Percentiles rank a stretch among this genome's conserved stretches.
Evolutionary conservation across 257 asterid genomes (phyloP).

Genomic region (Solanum appendiculatum): DNA sequence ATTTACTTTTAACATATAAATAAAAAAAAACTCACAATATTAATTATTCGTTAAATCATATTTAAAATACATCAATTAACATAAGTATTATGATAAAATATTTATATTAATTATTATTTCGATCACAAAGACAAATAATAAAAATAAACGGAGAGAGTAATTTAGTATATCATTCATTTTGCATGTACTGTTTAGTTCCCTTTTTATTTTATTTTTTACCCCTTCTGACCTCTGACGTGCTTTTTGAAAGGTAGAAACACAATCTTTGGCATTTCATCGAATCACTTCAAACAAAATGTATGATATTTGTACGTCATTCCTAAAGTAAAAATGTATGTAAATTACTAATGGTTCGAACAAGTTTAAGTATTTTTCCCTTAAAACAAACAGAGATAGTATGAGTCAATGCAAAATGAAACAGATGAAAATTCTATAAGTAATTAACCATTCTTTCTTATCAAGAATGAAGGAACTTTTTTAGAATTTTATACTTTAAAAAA

Average conservation of each 20-base stretch:
- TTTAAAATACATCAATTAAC: too few relatives aligned
- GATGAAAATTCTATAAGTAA: fast-evolving
- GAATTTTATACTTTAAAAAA: neutral
- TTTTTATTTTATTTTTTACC: neutral
- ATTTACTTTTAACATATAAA: too few relatives aligned
- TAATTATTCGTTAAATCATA: too few relatives aligned
- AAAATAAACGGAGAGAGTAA: too few relatives aligned
- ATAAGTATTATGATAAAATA: too few relatives aligned
- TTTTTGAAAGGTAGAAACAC: neutral
- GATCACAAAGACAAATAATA: too few relatives aligned
- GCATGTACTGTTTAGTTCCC: neutral
- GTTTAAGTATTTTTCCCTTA: neutral
- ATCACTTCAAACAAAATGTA: neutral
- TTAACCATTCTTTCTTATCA: too few relatives aligned
- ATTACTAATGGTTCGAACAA: neutral
- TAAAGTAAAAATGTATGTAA: neutral
- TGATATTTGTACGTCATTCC: neutral
- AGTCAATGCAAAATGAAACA: neutral
- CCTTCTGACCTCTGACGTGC: neutral
- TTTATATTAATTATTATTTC: too few relatives aligned
- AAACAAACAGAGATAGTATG: neutral
- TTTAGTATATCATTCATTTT: neutral
- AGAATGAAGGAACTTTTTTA: too few relatives aligned
- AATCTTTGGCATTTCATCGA: neutral
- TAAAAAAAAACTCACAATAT: too few relatives aligned